These are phyloP conservation scores for Ophiosphaerella narmari DNA, from an alignment of 2,329 filamentous ascomycete species.

Conservation along the genomic window DNA sequence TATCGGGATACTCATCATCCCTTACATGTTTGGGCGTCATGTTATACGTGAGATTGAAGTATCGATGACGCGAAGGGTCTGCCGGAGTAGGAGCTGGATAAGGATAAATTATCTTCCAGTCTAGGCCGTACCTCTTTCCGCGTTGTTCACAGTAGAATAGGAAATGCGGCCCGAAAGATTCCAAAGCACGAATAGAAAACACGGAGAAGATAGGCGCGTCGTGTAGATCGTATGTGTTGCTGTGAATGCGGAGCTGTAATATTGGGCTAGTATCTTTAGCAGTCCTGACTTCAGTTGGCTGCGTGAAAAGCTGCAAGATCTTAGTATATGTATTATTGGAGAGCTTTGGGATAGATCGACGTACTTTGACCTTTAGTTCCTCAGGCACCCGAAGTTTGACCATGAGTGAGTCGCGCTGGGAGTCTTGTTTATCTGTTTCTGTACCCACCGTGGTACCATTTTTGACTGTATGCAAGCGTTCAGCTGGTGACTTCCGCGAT, in stretches of 20 bases:
- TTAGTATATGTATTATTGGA: background rate
- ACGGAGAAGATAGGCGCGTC: constrained; percentile 15
- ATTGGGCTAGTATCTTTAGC: background rate
- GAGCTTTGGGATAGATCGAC: background rate
- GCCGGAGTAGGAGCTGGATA: constrained; percentile 1
- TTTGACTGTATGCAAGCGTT: background rate
- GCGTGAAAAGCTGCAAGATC: background rate
- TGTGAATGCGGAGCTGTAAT: constrained; percentile 12
- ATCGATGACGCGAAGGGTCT: background rate
- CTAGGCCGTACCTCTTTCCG: constrained; percentile 11
- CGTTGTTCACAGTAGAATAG: constrained; percentile 18
- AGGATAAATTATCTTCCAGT: constrained; percentile 17
- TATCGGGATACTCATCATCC: constrained; percentile 5
- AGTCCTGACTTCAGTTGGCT: background rate
- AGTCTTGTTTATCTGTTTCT: background rate
- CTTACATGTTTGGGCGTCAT: constrained; percentile 14
- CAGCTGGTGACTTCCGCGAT: constrained; percentile 1
- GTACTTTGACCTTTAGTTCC: background rate
- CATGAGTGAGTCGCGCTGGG: background rate
- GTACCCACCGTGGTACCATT: background rate
- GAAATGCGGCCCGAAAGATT: constrained; percentile 16
- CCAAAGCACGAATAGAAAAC: constrained; percentile 9
- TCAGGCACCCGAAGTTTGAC: background rate
- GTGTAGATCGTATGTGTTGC: constrained; percentile 16
- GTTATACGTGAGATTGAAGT: constrained; percentile 13